These are phyloP conservation scores for Phytophthora crassamura DNA, from an alignment of 352 stramenopile genomes.

Conservation along the genomic window DNA sequence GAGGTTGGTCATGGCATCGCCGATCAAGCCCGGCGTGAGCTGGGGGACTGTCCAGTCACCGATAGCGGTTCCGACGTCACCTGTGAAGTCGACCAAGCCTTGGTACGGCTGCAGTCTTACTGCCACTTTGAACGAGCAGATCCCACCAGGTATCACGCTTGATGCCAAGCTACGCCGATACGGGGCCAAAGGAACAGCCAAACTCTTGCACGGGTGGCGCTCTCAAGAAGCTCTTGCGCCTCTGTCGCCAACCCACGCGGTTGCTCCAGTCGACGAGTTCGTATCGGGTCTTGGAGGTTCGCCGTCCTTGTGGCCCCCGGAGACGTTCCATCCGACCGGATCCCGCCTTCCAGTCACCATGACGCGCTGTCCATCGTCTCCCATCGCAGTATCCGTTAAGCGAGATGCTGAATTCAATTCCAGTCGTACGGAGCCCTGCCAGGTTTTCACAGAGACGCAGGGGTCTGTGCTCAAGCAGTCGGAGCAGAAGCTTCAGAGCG, in stretches of 20 bases:
- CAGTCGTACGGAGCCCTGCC: slow-evolving; percentile 30
- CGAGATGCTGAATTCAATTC: slow-evolving; percentile 20
- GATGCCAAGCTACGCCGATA: slow-evolving; percentile 66
- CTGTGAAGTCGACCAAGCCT: slow-evolving; percentile 39
- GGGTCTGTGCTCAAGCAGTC: slow-evolving; percentile 39
- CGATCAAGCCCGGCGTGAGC: slow-evolving; percentile 18
- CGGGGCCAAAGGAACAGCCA: slow-evolving; percentile 37
- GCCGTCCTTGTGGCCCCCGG: slow-evolving; percentile 60
- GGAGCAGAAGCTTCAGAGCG: slow-evolving; percentile 31
- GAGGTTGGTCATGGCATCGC: slow-evolving; percentile 17
- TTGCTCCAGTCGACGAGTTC: slow-evolving; percentile 17
- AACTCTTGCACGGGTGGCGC: slow-evolving; percentile 32
- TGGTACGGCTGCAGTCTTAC: slow-evolving; percentile 50
- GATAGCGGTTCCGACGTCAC: slow-evolving; percentile 5
- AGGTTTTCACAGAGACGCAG: slow-evolving; percentile 26
- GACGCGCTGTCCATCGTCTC: slow-evolving; percentile 54
- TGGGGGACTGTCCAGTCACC: slow-evolving; percentile 2
- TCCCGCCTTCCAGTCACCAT: slow-evolving; percentile 43
- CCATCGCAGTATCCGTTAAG: slow-evolving; percentile 30
- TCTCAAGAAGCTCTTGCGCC: slow-evolving; percentile 23
- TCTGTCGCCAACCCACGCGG: slow-evolving; percentile 3
- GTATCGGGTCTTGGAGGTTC: slow-evolving; percentile 36
- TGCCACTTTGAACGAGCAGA: slow-evolving; percentile 41
- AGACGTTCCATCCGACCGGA: slow-evolving; percentile 48
- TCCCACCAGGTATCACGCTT: slow-evolving; percentile 39